A percentile compares a stretch with the other conserved stretches of the same genome.
phyloP scores from a whole-genome alignment of 257 asterid species.

The Penstemon newberryi region DNA sequence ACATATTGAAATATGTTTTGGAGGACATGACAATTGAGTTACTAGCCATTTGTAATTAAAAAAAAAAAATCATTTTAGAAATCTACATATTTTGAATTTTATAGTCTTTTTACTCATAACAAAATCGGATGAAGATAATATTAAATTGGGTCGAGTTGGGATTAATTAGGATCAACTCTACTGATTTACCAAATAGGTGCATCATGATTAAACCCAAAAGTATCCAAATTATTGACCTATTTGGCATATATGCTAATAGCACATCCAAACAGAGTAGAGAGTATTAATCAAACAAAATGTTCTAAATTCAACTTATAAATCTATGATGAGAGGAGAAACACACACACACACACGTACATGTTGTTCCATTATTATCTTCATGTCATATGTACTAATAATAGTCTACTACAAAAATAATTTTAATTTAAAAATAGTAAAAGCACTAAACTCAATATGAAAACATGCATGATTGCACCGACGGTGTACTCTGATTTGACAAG shows the following conservation, averaged over 20 bases:
- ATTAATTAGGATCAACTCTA: neutral
- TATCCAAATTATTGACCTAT: slow-evolving; percentile 24
- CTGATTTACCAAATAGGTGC: neutral
- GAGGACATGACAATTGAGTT: too few species aligned
- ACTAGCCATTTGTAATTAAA: too few species aligned
- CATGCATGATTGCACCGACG: neutral
- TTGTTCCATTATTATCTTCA: slow-evolving; percentile 7
- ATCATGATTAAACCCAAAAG: neutral
- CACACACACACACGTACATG: slow-evolving; percentile 1
- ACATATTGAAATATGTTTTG: too few species aligned
- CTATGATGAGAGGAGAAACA: slow-evolving; percentile 16
- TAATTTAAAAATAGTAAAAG: neutral
- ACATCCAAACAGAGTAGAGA: slow-evolving; percentile 32
- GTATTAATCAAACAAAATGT: neutral
- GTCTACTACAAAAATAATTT: neutral
- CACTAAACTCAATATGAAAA: neutral
- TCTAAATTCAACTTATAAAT: slow-evolving; percentile 22
- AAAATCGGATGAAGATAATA: too few species aligned
- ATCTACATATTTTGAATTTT: too few species aligned
- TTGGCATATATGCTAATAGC: slow-evolving; percentile 3
- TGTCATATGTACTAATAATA: neutral
- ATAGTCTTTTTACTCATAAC: too few species aligned
- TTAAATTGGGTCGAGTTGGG: neutral
- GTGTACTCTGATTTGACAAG: slow-evolving; percentile 25
- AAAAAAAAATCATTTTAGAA: too few species aligned